Evolutionary conservation across 257 asterid species (phyloP), one percentile per base, ranked within the genome.

Genomic region (Salvia rosmarinus): DNA sequence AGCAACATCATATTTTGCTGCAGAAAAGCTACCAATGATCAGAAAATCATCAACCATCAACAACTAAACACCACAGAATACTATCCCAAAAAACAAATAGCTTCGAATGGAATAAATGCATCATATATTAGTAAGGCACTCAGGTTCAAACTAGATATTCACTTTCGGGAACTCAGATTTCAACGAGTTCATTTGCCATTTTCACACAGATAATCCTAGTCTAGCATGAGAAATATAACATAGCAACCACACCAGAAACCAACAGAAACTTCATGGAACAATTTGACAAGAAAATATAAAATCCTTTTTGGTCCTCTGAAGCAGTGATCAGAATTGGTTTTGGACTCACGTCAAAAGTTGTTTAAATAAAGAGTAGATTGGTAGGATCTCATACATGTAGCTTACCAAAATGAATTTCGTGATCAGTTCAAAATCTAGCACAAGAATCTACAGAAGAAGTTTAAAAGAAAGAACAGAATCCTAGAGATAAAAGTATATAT

Each of bases 1-100:
- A 56, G 97, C 97, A 40, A 91, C 75, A 78, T 94, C 99, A 78
- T 86, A 94, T 77, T 94, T 88, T 59, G 89, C 99, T 94, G 92
- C 84, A 82, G 65, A 73, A 59, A 59, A 40, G 23, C 58, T 35
- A 56, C 13, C 37, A 68, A 56, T 58, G 17, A 25, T 64, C 56
- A 72, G 59, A 72, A 64, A 25, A 17, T 14, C 12, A 34, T 21
- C 37, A 37, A 62, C 50, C 37, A 34, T 9, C 21, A 43, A 49
- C 9, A 56, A 62, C 61, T 34, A 42, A 21, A 19, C 9, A 12
- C 19, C 46, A 9, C 62, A 55, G 17, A 19, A 67, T 49, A 19
- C 9, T 23, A 37, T 30, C 56, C 50, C 47, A 21, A 56, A 19
- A 49, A 49, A 39, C 2, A n/a, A 30, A 39, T 12, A 25, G 10